These are phyloP conservation scores for Cercophora sp. DNA, from an alignment of 495 filamentous ascomycete species.

Conservation along the genomic window DNA sequence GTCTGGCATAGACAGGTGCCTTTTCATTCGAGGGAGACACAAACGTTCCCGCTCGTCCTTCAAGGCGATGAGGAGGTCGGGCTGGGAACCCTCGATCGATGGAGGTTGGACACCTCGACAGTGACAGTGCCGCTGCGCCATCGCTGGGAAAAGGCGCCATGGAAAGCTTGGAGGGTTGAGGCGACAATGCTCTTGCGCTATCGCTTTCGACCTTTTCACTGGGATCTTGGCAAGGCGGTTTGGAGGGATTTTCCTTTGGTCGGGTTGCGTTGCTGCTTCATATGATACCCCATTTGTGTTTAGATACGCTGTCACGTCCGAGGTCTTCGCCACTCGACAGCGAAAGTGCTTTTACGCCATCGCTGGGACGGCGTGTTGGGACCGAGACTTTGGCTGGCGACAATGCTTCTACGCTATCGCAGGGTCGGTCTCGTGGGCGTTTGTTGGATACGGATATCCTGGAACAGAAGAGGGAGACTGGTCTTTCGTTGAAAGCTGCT, in stretches of 20 bases:
- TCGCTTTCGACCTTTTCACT: conserved; percentile 13
- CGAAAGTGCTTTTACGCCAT: conserved; percentile 58
- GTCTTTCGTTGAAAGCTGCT: neutral
- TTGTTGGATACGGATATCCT: too few relatives aligned
- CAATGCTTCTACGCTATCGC: conserved; percentile 55
- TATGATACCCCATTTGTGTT: conserved; percentile 59
- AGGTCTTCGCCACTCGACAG: conserved; percentile 40
- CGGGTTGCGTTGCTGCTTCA: conserved; percentile 14
- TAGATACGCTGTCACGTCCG: conserved; percentile 43
- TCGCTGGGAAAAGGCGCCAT: conserved; percentile 33
- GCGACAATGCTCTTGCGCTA: conserved; percentile 46
- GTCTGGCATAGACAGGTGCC: conserved; percentile 16
- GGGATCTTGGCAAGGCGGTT: conserved; percentile 1
- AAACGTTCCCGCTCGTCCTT: conserved; percentile 1
- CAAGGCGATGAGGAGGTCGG: conserved; percentile 11
- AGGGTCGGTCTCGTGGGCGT: conserved; percentile 46
- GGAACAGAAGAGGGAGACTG: neutral
- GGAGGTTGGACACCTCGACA: conserved; percentile 28
- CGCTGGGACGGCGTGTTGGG: conserved; percentile 53
- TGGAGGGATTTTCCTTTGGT: conserved; percentile 5
- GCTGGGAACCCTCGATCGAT: conserved; percentile 21
- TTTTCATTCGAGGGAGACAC: conserved; percentile 21
- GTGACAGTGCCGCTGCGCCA: conserved; percentile 43
- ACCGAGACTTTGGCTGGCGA: conserved; percentile 46
- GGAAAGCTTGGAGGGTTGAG: conserved; percentile 15